Evolutionary conservation across 2,329 filamentous ascomycete genomes (phyloP).

Genomic region (Ceratocystis cacaofunesta): DNA sequence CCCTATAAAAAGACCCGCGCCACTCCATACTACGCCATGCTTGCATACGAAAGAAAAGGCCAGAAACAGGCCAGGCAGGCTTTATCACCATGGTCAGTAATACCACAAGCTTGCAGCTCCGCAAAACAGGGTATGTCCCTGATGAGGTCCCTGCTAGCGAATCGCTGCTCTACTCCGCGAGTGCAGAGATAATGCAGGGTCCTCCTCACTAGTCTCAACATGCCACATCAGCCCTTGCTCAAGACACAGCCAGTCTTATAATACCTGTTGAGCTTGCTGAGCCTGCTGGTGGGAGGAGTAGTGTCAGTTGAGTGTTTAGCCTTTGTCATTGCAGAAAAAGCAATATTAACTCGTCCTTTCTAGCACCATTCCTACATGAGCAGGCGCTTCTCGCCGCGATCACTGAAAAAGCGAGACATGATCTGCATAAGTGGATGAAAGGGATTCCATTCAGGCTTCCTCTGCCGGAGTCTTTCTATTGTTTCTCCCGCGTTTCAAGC

Average conservation of each 20-base stretch:
- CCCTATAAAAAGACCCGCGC: neutral
- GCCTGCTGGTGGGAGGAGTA: neutral
- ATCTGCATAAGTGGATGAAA: neutral
- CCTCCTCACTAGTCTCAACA: neutral
- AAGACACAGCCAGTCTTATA: neutral
- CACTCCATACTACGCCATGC: neutral
- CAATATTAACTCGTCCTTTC: neutral
- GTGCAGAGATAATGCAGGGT: neutral
- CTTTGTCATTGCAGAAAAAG: neutral
- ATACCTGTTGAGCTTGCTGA: neutral
- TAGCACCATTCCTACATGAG: neutral
- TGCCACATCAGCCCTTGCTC: neutral
- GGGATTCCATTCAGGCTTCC: neutral
- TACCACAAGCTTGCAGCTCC: neutral
- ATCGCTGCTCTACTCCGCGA: neutral
- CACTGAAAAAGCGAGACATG: neutral
- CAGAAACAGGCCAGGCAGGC: too few relatives aligned
- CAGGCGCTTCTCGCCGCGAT: neutral
- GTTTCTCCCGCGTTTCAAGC: constrained; percentile 3
- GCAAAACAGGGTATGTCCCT: neutral
- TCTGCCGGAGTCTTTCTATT: neutral
- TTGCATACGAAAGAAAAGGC: too few relatives aligned
- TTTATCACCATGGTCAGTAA: too few relatives aligned
- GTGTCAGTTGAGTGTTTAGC: neutral
- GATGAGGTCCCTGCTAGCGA: neutral